Evolutionary conservation across 768 basidiomycete genomes (phyloP).

Genomic region (Sarcodon aspratus): DNA sequence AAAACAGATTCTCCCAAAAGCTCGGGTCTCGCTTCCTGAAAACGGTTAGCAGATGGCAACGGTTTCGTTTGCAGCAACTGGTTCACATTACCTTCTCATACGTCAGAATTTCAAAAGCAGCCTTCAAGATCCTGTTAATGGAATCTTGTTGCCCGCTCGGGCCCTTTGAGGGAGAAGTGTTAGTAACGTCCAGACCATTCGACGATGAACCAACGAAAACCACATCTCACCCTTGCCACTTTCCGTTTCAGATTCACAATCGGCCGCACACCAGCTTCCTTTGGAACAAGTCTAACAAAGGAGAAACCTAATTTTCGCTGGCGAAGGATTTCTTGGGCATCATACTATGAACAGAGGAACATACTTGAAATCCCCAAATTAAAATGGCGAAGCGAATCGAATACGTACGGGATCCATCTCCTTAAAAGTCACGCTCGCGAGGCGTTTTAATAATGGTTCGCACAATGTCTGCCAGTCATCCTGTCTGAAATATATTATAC

Average conservation of each 20-base stretch:
- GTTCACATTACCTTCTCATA: constrained; percentile 62
- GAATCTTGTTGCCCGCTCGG: constrained; percentile 31
- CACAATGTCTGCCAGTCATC: constrained; percentile 89
- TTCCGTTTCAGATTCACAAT: constrained; percentile 81
- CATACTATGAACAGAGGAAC: constrained; percentile 29
- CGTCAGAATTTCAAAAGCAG: constrained; percentile 77
- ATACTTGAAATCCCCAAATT: not conserved
- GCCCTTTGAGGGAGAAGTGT: constrained; percentile 2
- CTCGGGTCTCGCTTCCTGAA: constrained; percentile 47
- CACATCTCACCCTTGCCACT: constrained; percentile 24
- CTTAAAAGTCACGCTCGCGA: constrained; percentile 60
- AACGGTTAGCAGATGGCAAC: not conserved
- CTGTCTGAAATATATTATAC: constrained; percentile 84
- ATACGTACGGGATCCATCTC: constrained; percentile 51
- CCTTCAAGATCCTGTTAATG: constrained; percentile 81
- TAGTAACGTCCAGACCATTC: constrained; percentile 19
- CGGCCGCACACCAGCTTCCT: constrained; percentile 89
- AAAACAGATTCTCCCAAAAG: constrained; percentile 77
- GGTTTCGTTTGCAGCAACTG: not conserved
- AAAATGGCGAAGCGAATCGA: not conserved
- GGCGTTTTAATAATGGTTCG: constrained; percentile 65
- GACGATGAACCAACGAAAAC: not conserved
- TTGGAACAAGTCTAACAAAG: constrained; percentile 82
- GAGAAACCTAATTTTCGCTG: constrained; percentile 73
- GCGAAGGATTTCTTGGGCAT: constrained; percentile 55